These are phyloP conservation scores for Teunomyces gatunensis DNA, from an alignment of 805 yeast species.

Conservation along the genomic window DNA sequence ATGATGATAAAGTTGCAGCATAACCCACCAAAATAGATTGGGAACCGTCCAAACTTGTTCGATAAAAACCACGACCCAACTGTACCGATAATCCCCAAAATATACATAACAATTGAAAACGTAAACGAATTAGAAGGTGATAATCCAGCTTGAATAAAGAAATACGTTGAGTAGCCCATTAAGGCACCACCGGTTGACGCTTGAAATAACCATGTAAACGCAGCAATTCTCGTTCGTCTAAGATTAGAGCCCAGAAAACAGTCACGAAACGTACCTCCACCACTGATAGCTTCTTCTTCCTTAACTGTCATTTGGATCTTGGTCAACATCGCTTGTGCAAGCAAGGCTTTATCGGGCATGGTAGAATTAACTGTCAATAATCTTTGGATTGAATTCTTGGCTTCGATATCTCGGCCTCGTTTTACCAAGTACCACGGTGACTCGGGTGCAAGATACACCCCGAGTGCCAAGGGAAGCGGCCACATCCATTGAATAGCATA, in stretches of 20 bases:
- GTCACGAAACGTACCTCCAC: conserved; percentile 29
- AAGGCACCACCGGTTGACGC: conserved; percentile 46
- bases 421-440: conserved; percentile 48
- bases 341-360: conserved; percentile 31
- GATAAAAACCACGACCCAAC: conserved; percentile 44
- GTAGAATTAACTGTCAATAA: conserved; percentile 30
- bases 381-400: conserved; percentile 39
- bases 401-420: conserved; percentile 34
- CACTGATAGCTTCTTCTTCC: conserved; percentile 28
- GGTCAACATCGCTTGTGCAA: conserved; percentile 40
- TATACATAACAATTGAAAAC: conserved; percentile 45
- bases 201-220: conserved; percentile 45
- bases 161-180: conserved; percentile 50
- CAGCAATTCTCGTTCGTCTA: conserved; percentile 52
- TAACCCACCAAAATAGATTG: conserved; percentile 39
- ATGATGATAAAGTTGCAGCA: conserved; percentile 30
- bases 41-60: conserved; percentile 39
- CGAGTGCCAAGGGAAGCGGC: conserved; percentile 35
- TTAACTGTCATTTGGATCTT: conserved; percentile 47
- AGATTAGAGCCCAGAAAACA: conserved; percentile 47
- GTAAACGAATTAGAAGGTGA: conserved; percentile 42
- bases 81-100: conserved; percentile 45
- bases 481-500: conserved; percentile 42
- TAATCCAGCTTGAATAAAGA: conserved; percentile 51
- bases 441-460: conserved; percentile 43